phyloP scores from a whole-genome alignment of 352 stramenopile species.

The Pythium guiyangense region DNA sequence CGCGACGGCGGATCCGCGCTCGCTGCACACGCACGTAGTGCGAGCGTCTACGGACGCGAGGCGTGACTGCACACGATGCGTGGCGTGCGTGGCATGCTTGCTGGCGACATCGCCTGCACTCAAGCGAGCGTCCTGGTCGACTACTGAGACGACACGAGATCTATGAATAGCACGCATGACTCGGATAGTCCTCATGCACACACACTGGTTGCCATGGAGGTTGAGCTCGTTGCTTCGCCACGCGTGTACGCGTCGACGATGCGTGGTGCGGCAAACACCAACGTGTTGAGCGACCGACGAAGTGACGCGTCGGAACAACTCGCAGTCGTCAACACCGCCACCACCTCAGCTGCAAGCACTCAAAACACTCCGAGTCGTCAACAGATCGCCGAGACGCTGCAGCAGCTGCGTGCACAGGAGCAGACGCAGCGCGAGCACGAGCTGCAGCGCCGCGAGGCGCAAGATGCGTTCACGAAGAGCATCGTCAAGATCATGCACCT shows the following conservation, averaged over 20 bases:
- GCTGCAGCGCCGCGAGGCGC: constrained; percentile 13
- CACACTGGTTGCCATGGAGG: too few relatives aligned
- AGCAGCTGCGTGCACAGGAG: constrained; percentile 14
- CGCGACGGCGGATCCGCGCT: too few relatives aligned
- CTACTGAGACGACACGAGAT: too few relatives aligned
- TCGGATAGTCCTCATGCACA: too few relatives aligned
- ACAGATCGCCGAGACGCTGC: constrained; percentile 34
- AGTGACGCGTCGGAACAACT: not conserved
- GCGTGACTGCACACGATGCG: not conserved
- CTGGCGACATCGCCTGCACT: too few relatives aligned
- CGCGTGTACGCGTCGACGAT: not conserved
- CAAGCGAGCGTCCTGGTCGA: too few relatives aligned
- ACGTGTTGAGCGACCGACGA: not conserved
- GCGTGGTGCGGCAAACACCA: not conserved
- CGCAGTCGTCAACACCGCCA: not conserved
- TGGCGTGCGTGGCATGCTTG: not conserved
- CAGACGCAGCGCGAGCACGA: constrained; percentile 14
- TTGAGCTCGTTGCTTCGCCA: too few relatives aligned
- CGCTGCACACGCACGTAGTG: too few relatives aligned
- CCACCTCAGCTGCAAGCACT: not conserved
- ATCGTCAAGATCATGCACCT: constrained; percentile 47
- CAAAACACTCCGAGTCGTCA: constrained; percentile 4
- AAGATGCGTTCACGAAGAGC: constrained; percentile 39
- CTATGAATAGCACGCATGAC: too few relatives aligned
- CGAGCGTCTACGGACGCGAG: too few relatives aligned